Conservation (phyloP, 1,284 basidiomycete species). For the Sporisorium graminicola region DNA sequence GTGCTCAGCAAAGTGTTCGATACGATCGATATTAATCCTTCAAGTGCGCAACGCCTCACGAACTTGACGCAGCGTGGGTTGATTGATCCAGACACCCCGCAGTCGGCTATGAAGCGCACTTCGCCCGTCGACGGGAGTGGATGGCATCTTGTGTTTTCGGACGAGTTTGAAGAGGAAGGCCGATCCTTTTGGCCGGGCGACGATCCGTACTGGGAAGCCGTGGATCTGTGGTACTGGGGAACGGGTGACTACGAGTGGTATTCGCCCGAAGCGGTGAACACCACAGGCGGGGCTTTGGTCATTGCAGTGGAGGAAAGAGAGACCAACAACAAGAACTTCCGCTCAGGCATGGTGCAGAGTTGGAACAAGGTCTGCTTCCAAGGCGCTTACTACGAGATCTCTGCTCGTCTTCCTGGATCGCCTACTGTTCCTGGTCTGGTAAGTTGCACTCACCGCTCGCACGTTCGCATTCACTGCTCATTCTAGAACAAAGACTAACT, state of each 20-base stretch:
- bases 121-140: constrained; percentile 25
- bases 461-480: too few species aligned
- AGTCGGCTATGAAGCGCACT: constrained; percentile 26
- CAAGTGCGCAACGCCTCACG: constrained; percentile 31
- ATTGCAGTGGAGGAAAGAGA: constrained; percentile 59
- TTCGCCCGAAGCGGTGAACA: constrained; percentile 66
- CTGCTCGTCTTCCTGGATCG: constrained; percentile 39
- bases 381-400: constrained; percentile 66
- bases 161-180: constrained; percentile 83
- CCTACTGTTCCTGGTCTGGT: constrained; percentile 29
- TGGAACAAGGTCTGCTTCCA: constrained; percentile 70
- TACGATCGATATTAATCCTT: constrained; percentile 32
- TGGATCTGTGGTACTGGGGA: constrained; percentile 72
- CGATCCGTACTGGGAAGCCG: constrained; percentile 71
- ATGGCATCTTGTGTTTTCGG: constrained; percentile 75
- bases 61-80: constrained; percentile 41
- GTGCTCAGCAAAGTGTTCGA: constrained; percentile 51
- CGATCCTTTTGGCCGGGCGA: constrained; percentile 72
- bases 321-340: constrained; percentile 66
- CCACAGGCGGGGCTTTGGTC: constrained; percentile 50
- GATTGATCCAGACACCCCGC: constrained; percentile 61
- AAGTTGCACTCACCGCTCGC: background rate
- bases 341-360: constrained; percentile 66
- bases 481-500: too few species aligned
- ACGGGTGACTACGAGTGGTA: constrained; percentile 70